phyloP scores from a whole-genome alignment of 306 rosid species.

The Cyamopsis tetragonoloba region DNA sequence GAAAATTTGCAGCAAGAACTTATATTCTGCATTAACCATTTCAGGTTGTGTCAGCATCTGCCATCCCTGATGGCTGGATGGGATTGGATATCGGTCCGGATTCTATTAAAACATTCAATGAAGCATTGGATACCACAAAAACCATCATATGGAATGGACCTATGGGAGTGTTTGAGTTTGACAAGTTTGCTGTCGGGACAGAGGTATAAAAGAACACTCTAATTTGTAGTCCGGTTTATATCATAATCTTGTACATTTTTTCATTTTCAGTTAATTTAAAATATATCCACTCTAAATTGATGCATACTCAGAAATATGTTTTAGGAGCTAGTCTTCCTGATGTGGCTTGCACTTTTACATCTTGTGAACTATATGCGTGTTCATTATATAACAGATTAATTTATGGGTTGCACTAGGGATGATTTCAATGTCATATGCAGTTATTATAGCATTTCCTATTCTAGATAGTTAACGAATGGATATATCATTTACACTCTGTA shows the following conservation, averaged over 20 bases:
- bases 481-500: background rate
- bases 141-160: slow-evolving; percentile 99
- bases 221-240: background rate
- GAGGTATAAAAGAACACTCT: slow-evolving; percentile 55
- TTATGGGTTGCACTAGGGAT: background rate
- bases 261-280: background rate
- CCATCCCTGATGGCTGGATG: slow-evolving; percentile 99
- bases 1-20: slow-evolving; percentile 10
- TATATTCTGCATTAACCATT: slow-evolving; percentile 24
- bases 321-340: background rate
- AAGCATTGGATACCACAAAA: slow-evolving; percentile 78
- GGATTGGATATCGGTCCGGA: slow-evolving; percentile 99
- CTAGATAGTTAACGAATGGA: background rate
- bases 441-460: background rate
- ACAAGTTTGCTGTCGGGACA: slow-evolving; percentile 91
- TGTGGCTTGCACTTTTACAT: slow-evolving; percentile 10
- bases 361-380: background rate
- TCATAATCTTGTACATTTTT: background rate
- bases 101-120: slow-evolving; percentile 77
- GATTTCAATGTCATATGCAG: background rate
- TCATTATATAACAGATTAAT: background rate
- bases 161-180: slow-evolving; percentile 99
- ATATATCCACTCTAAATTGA: slow-evolving; percentile 4
- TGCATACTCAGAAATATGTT: background rate
- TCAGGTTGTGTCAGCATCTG: slow-evolving; percentile 87